Percentiles rank a stretch among this genome's conserved stretches.
phyloP scores from a whole-genome alignment of 257 asterid species.

The Solanum tacnaense region DNA sequence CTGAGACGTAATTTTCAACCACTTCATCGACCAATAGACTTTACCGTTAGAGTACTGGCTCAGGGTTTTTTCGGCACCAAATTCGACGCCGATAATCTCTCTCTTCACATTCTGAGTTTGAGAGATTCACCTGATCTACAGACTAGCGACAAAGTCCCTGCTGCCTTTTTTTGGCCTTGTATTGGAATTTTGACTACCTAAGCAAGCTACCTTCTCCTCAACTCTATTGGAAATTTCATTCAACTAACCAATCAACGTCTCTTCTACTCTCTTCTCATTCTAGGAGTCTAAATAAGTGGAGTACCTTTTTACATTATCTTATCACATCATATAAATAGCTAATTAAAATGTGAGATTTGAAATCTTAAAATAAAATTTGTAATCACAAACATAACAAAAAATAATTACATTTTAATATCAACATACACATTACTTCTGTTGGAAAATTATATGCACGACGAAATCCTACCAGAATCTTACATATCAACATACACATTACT shows the following conservation, averaged over 20 bases:
- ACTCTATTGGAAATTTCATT: neutral
- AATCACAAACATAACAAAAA: neutral
- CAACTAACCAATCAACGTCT: neutral
- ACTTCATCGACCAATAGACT: too few species aligned
- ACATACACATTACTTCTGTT: too few species aligned
- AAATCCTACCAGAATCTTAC: too few species aligned
- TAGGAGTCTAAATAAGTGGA: neutral
- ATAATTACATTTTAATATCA: too few species aligned
- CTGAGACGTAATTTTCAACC: too few species aligned
- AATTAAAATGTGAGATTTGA: too few species aligned
- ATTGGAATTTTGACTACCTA: neutral
- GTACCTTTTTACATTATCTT: neutral
- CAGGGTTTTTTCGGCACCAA: neutral
- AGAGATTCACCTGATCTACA: neutral
- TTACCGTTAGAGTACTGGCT: rapidly evolving
- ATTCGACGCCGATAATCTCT: neutral
- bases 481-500: too few species aligned
- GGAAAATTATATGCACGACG: too few species aligned
- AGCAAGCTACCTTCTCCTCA: neutral
- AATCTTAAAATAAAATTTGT: too few species aligned
- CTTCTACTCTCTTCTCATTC: neutral
- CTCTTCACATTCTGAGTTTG: neutral
- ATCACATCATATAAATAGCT: neutral
- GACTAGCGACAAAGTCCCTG: neutral
- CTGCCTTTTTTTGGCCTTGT: neutral